These are phyloP conservation scores for Paraphaeosphaeria sporulosa DNA, from an alignment of 2,329 filamentous ascomycete species.

Conservation along the genomic window DNA sequence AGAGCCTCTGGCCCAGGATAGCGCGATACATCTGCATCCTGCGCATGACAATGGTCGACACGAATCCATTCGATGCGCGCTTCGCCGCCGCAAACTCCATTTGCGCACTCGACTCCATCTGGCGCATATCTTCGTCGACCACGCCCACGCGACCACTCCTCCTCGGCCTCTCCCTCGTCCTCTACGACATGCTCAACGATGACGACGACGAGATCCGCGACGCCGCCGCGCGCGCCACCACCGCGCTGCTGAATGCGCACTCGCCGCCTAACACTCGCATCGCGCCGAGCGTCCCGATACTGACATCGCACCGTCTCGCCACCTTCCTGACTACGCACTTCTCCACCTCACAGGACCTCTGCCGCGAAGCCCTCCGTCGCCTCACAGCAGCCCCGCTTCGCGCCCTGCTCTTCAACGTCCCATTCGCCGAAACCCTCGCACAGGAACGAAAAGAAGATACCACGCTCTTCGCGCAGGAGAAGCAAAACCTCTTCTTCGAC, in stretches of 20 bases:
- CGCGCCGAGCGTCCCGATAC: slow-evolving; percentile 56
- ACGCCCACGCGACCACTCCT: slow-evolving; percentile 21
- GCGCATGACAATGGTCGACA: slow-evolving; percentile 41
- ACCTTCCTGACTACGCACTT: slow-evolving; percentile 46
- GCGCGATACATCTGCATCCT: slow-evolving; percentile 41
- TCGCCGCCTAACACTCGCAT: slow-evolving; percentile 4
- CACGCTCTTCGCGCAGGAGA: slow-evolving; percentile 84
- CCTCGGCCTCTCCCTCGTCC: slow-evolving; percentile 54
- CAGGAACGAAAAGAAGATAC: slow-evolving; percentile 60
- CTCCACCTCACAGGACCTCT: slow-evolving; percentile 41
- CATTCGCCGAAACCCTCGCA: slow-evolving; percentile 33
- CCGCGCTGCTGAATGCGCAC: slow-evolving; percentile 53
- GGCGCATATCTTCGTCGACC: slow-evolving; percentile 21
- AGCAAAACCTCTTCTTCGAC: slow-evolving; percentile 94
- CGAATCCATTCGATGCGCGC: slow-evolving; percentile 68
- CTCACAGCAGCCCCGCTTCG: slow-evolving; percentile 42
- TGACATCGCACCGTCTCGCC: slow-evolving; percentile 54
- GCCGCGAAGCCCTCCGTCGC: slow-evolving; percentile 47
- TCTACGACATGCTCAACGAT: slow-evolving; percentile 65
- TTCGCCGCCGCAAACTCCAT: slow-evolving; percentile 67
- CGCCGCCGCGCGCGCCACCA: slow-evolving; percentile 62
- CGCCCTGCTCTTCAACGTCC: slow-evolving; percentile 2
- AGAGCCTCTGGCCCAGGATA: slow-evolving; percentile 17
- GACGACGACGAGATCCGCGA: slow-evolving; percentile 90
- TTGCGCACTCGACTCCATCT: slow-evolving; percentile 49